Percentiles rank a stretch among this genome's conserved stretches.
Conservation (phyloP, 208 protist genomes). For the Strigomonas culicis region DNA sequence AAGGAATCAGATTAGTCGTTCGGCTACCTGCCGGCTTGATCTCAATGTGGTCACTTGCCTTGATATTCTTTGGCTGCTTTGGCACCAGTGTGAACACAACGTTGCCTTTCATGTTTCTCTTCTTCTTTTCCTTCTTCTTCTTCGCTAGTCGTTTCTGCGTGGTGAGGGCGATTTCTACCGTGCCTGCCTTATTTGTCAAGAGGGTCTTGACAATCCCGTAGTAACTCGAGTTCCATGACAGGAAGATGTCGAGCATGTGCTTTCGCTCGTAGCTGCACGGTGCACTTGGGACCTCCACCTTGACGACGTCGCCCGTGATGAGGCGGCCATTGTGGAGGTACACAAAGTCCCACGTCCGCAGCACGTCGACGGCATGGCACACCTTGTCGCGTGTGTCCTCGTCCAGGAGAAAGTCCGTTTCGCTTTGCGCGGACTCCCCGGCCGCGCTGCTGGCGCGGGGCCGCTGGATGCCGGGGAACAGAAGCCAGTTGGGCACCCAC, state of each 20-base stretch:
- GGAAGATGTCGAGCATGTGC: conserved; percentile 59
- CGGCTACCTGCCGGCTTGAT: conserved; percentile 58
- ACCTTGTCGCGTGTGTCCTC: conserved; percentile 36
- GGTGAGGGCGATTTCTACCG: conserved; percentile 54
- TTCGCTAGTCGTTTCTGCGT: conserved; percentile 56
- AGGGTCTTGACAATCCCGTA: conserved; percentile 43
- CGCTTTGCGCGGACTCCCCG: background rate
- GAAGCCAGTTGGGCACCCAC: background rate
- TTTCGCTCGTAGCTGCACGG: conserved; percentile 60
- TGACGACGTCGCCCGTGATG: conserved; percentile 62
- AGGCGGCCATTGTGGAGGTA: conserved; percentile 66
- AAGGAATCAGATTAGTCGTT: conserved; percentile 24
- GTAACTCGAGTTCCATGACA: conserved; percentile 59
- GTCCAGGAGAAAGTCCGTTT: conserved; percentile 18
- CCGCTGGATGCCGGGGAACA: background rate
- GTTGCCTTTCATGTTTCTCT: conserved; percentile 43
- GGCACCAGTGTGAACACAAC: conserved; percentile 47
- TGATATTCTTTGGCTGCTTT: conserved; percentile 20
- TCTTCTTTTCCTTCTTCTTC: conserved; percentile 56
- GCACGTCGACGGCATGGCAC: conserved; percentile 39
- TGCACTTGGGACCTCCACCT: conserved; percentile 42
- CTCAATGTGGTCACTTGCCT: conserved; percentile 45
- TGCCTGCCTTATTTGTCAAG: conserved; percentile 41
- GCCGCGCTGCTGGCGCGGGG: too few species aligned
- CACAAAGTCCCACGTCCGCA: conserved; percentile 87